Evolutionary conservation across 345 rosid genomes (phyloP), one percentile per base, ranked within the genome.

Genomic region (Pseudoturritis turrita): DNA sequence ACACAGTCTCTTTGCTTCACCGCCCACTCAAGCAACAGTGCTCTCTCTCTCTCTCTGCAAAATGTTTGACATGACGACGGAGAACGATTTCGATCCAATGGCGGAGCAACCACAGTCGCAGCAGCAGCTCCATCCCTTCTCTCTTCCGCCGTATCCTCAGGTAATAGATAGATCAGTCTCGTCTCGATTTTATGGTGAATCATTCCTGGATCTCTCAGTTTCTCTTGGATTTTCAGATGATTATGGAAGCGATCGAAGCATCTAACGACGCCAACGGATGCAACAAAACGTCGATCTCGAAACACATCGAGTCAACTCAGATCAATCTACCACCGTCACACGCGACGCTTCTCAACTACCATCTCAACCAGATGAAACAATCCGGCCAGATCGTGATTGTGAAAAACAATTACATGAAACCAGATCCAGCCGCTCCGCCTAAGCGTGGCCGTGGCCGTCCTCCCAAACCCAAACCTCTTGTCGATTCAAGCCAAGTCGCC

Each of bases 391-490:
- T 91, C 31, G 78, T 73, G 6, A 14, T 91, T 60, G 80, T 79
- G 1, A 94, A 94, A 70, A 87, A 88, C 81, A 91, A 85, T 75
- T 91, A 83, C 88, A 77, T 84, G 91, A 88, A 83, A 51, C 95
- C 92, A 0, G 82, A 85, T 77, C 92, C 90, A 0, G 69, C 81
- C 50, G 87, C 90, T n/a, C 96, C 96, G 0, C 89, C 95, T 3
- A 91, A 83, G 78, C 81, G 98, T 22, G 96, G 97, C 36, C 95
- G 97, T 4, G 95, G 98, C 43, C 91, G 97, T 25, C 98, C 98
- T 3, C 92, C 97, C 0, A 94, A 91, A 75, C 79, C 91, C 0
- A 89, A 84, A 68, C 67, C 8, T 0, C 74, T 22, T 1, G 31
- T 7, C 4, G 67, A 58, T 39, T 8, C 72, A 0, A 73, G 53